Base-by-base conservation (phyloP, 768 basidiomycete species). In the Serendipita vermifera region DNA sequence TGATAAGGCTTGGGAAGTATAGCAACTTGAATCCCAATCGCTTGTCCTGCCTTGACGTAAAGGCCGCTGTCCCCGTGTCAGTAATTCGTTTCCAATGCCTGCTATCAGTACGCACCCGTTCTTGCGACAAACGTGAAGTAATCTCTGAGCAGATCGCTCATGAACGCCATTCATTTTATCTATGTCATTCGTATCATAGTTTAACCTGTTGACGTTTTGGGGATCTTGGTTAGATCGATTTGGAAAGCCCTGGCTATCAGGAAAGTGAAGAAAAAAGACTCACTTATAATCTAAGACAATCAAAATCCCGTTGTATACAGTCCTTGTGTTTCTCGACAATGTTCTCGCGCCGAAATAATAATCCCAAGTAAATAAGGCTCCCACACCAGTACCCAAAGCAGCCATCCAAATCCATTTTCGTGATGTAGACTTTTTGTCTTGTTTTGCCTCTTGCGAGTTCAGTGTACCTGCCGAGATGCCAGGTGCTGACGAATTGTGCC, bases 1-100 rank as follows among this genome's bases (percentile, higher is more conserved):
- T 90, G 83, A 70, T 92, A 84, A 3, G 90, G 81, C 57, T 76
- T 77, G 0, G 92, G 93, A 5, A 97, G 76, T 1, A 94, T 67
- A 0, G 85, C 85, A 3, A 89, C 83, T 69, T 93, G 93, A 9
- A 87, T 83, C 5, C 83, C 90, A 58, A 89, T 80, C 3, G 82
- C 81, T 67, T 88, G 87, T 3, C 85, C 82, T n/a, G 46, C 46
- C 17, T 51, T 51, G 46, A 51, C 46, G 46, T 51, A 51, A n/a
- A 51, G 29, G 20, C 46, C 46, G 17, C 46, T 73, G 39, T 5
- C 26, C 20, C 24, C 7, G n/a, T 22, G n/a, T 26, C 26, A 13
- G 51, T 9, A 31, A 56, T 33, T 85, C 87, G 40, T 89, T 83
- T 67, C 91, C 89, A 62, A 90, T 85, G 66, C 88, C 91, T 2